Conservation (phyloP, 1,284 basidiomycete genomes). For the Cryptococcus depauperatus region DNA sequence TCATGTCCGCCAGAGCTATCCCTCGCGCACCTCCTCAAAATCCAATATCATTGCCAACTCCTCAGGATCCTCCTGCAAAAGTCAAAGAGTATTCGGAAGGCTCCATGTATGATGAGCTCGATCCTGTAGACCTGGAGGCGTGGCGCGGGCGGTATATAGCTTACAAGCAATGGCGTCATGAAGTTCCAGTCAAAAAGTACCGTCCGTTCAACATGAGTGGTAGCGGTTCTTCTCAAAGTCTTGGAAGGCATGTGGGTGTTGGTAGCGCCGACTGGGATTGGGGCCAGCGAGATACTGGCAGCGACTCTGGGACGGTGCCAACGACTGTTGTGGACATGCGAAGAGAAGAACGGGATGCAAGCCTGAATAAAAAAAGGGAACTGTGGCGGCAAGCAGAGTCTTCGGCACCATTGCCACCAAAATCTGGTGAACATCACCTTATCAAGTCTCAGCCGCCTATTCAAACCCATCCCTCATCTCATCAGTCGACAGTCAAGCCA, state of each 20-base stretch:
- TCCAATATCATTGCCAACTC: conserved; percentile 3
- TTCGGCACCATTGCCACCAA: conserved; percentile 4
- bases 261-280: conserved; percentile 15
- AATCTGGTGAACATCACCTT: background rate
- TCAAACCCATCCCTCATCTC: background rate
- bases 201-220: background rate
- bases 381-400: conserved; percentile 3
- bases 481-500: background rate
- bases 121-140: conserved; percentile 9
- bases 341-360: conserved; percentile 2
- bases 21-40: conserved; percentile 5
- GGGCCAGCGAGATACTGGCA: conserved; percentile 1
- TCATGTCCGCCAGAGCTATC: background rate
- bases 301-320: conserved; percentile 9
- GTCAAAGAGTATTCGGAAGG: conserved; percentile 11
- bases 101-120: conserved; percentile 12
- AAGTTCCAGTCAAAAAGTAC: conserved; percentile 2
- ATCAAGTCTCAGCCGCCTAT: background rate
- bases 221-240: background rate
- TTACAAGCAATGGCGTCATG: conserved; percentile 11
- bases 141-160: conserved; percentile 10
- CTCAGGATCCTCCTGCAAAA: background rate
- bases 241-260: conserved; percentile 11
- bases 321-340: conserved; percentile 7
- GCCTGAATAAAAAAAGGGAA: background rate